Conservation (phyloP, 108 stramenopile species). For the Nannochloropsis salina region DNA sequence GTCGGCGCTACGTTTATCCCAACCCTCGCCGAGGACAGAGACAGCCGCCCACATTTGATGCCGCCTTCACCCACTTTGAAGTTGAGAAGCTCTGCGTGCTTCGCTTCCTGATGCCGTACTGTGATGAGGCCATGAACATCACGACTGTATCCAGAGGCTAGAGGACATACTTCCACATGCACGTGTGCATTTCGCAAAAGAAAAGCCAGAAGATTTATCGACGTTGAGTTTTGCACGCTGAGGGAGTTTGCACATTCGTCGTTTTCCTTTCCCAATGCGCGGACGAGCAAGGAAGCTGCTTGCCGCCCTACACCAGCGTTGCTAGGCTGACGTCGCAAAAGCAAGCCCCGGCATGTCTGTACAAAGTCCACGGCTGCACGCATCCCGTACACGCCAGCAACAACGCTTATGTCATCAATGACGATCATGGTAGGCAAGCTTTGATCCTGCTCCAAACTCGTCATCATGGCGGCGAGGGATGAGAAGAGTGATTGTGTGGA, state of each 20-base stretch:
- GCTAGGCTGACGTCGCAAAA: background rate
- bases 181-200: background rate
- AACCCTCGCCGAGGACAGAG: background rate
- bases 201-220: background rate
- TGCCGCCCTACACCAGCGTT: background rate
- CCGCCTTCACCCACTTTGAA: background rate
- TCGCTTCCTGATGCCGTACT: background rate
- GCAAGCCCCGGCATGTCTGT: background rate
- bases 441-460: background rate
- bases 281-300: background rate
- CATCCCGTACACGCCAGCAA: background rate
- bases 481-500: too few species aligned
- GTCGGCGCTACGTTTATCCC: background rate
- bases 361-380: conserved; percentile 1
- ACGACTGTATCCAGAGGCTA: conserved; percentile 14
- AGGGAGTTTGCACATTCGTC: background rate
- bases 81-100: background rate
- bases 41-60: conserved; percentile 5
- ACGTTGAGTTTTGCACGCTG: background rate
- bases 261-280: background rate
- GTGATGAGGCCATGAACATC: conserved; percentile 14
- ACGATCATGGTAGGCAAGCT: background rate
- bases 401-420: background rate
- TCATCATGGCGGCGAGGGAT: background rate
- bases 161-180: background rate